Conservation (phyloP, 345 rosid genomes). For the Heritiera fomes region DNA sequence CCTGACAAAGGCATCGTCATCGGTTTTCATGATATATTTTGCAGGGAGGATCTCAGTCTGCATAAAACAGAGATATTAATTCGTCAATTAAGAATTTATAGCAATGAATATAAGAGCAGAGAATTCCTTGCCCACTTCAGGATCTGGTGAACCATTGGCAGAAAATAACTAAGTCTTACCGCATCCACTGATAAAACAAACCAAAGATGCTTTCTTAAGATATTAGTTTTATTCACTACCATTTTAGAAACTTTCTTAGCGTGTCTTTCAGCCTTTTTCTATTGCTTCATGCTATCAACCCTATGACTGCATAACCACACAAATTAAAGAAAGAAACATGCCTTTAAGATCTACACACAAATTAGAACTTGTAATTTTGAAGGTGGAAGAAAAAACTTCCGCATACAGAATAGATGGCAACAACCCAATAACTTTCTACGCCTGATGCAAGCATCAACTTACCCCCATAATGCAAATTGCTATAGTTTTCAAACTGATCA, state of each 20-base stretch:
- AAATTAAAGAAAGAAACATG: neutral
- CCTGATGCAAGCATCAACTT: conserved; percentile 20
- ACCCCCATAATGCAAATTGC: conserved; percentile 91
- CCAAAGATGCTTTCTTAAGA: neutral
- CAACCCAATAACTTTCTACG: neutral
- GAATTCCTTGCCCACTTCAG: neutral
- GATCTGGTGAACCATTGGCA: neutral
- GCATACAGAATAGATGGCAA: conserved; percentile 7
- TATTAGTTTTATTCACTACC: neutral
- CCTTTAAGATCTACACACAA: neutral
- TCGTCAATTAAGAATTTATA: neutral
- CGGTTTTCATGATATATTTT: conserved; percentile 88
- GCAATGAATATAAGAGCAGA: neutral
- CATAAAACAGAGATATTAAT: conserved; percentile 23
- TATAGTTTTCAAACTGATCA: conserved; percentile 78
- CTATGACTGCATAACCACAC: neutral
- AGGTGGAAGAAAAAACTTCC: neutral
- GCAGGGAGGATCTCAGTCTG: conserved; percentile 84
- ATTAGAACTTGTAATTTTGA: neutral
- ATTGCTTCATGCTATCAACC: neutral
- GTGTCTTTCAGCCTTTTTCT: neutral
- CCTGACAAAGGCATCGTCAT: conserved; percentile 90
- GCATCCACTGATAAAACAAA: neutral
- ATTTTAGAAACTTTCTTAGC: neutral
- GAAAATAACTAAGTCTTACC: conserved; percentile 2